These are phyloP conservation scores for Pneumocystis jirovecii DNA, from an alignment of 1,139 yeast species.

Conservation along the genomic window DNA sequence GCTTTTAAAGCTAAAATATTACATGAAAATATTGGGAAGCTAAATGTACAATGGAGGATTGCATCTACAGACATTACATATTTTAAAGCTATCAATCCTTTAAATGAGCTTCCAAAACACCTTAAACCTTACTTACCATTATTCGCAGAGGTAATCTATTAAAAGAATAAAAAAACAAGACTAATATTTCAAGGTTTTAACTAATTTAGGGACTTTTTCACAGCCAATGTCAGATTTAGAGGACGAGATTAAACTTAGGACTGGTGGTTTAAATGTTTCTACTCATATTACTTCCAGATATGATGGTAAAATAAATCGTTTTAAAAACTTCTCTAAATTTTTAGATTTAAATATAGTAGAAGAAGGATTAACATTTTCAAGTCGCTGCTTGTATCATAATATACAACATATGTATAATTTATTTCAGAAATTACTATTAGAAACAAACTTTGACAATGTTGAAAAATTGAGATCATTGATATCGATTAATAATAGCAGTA, in stretches of 20 bases:
- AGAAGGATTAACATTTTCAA: slow-evolving; percentile 43
- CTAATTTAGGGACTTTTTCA: slow-evolving; percentile 64
- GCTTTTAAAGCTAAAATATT: slow-evolving; percentile 32
- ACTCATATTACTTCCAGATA: slow-evolving; percentile 47
- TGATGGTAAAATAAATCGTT: slow-evolving; percentile 14
- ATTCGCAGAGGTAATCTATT: slow-evolving; percentile 50
- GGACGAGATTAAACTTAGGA: slow-evolving; percentile 61
- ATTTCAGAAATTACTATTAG: slow-evolving; percentile 51
- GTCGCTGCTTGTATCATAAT: slow-evolving; percentile 61
- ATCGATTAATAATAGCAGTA: slow-evolving; percentile 37
- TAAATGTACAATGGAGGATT: slow-evolving; percentile 20
- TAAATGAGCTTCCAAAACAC: slow-evolving; percentile 41
- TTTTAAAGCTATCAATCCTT: slow-evolving; percentile 42
- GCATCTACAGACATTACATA: slow-evolving; percentile 63
- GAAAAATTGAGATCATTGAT: slow-evolving; percentile 62
- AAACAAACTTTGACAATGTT: slow-evolving; percentile 54
- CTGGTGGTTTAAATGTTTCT: slow-evolving; percentile 68
- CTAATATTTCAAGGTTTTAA: slow-evolving; percentile 17
- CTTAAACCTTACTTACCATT: slow-evolving; percentile 59
- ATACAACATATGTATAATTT: slow-evolving; percentile 44
- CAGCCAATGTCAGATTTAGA: slow-evolving; percentile 70
- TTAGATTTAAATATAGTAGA: slow-evolving; percentile 29
- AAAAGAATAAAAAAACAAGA: neutral
- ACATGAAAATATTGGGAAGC: slow-evolving; percentile 12
- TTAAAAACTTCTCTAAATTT: slow-evolving; percentile 18